These are phyloP conservation scores for Cynanchum wilfordii DNA, from an alignment of 257 asterid genomes.

Conservation along the genomic window DNA sequence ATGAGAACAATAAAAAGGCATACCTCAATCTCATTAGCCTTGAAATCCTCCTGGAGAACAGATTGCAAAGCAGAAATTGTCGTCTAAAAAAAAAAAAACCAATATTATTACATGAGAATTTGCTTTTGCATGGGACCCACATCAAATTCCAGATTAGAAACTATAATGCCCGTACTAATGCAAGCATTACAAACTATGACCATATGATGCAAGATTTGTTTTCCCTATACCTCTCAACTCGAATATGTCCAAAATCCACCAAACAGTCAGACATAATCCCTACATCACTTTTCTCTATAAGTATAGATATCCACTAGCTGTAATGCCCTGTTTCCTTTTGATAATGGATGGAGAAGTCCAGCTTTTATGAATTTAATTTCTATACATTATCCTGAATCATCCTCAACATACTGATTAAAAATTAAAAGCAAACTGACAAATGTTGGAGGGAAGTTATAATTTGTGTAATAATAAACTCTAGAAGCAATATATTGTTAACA, in stretches of 20 bases:
- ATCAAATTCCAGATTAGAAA: not conserved
- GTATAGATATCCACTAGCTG: not conserved
- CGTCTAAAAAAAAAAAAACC: slow-evolving; percentile 43
- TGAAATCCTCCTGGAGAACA: slow-evolving; percentile 95
- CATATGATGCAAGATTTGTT: not conserved
- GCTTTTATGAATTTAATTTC: not conserved
- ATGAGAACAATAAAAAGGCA: not conserved
- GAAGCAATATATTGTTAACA: not conserved
- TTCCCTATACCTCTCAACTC: not conserved
- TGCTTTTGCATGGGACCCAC: not conserved
- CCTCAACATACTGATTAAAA: not conserved
- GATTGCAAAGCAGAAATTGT: slow-evolving; percentile 95
- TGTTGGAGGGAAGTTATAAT: not conserved
- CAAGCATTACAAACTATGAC: not conserved
- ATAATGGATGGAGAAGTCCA: not conserved
- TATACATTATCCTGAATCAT: not conserved
- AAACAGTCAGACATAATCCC: not conserved
- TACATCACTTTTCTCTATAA: not conserved
- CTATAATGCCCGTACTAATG: not conserved
- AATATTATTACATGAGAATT: slow-evolving; percentile 10
- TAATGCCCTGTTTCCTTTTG: not conserved
- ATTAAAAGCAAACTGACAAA: not conserved
- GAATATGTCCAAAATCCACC: not conserved
- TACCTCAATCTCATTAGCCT: slow-evolving; percentile 99
- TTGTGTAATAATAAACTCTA: not conserved